Evolutionary conservation across 495 filamentous ascomycete genomes (phyloP), one percentile per base, ranked within the genome.

Genomic region (Terfezia claveryi): DNA sequence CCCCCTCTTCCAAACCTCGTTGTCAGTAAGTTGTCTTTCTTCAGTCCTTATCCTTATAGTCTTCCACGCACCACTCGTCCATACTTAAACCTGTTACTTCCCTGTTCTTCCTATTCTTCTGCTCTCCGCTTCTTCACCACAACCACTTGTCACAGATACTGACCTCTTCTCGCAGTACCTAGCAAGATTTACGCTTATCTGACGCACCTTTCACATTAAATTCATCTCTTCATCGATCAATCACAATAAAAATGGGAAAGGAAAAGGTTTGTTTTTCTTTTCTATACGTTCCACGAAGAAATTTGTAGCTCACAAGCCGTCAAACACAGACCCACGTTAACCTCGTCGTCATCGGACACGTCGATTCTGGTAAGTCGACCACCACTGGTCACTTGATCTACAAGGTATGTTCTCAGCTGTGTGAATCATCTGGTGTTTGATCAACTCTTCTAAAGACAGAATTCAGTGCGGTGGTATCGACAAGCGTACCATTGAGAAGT

Each of bases 401-500:
- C 86, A 94, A 98, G 27, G 27, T 32, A 78, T 57, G 54, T 4
- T 38, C 23, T 14, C 7, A 16, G 50, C 23, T 50, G 38, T 4
- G 9, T 12, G 12, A 23, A 23, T n/a, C 1, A 9, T 46, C n/a
- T 16, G 9, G 6, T 12, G 14, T 4, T 7, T 54, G 6, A 14
- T 54, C 20, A 54, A 65, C 41, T 51, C 0, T 6, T 11, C 54
- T 58, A 17, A 20, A 61, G 4, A 32, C 7, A 7, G 27, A 32
- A 4, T 32, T 5, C 27, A 32, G 63, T 98, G 91, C 77, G 91
- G 91, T 82, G 91, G 91, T 83, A 98, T 98, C 68, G 91, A 98
- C 83, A 84, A 86, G 78, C 91, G 91, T 89, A 96, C 92, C 70
- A 98, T 98, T 69, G 92, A 98, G 83, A 98, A 98, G 83, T 98